Evolutionary conservation across 148 eudicot genomes (phyloP), one percentile per base, ranked within the genome.

Genomic region (Amaranthus cruentus): DNA sequence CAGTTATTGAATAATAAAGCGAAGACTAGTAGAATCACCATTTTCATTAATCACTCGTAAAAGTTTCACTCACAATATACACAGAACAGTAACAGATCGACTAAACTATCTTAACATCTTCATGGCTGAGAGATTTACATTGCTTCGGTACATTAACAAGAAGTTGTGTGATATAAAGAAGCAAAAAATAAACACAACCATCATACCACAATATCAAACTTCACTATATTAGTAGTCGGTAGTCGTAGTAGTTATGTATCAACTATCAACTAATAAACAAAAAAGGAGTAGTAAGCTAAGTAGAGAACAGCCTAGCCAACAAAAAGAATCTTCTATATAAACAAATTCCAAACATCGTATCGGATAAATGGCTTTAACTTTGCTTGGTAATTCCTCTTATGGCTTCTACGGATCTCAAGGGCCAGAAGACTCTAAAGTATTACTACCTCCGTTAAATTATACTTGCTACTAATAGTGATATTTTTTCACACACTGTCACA

Each of bases 321-420:
- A 69, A 61, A 71, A 65, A 48, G 52, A 55, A 74, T 59, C 77
- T 47, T 12, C 51, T 63, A 66, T 79, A 69, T 63, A 66, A 66
- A 56, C 78, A 79, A 47, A 56, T 79, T 49, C 56, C 56, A 51
- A 50, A 57, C 28, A 21, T 49, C 15, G 51, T 63, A 57, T 56
- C 12, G 43, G 52, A 18, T 49, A 61, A 38, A 28, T n/a, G 59
- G 13, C 78, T 50, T 47, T 47, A 46, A 46, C 55, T 59, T 68
- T 55, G 14, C 50, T 6, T 9, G 52, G 68, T 21, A 48, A 57
- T 72, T 48, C 62, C 13, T 68, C 62, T 62, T 3, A 49, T 11
- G 54, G 63, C 69, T 68, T 68, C 69, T 4, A 13, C 13, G 2
- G 4, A 74, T 47, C 64, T 38, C 54, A 3, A 7, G 61, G 6